Evolutionary conservation across 257 asterid species (phyloP).

Genomic region (Henckelia pumila): DNA sequence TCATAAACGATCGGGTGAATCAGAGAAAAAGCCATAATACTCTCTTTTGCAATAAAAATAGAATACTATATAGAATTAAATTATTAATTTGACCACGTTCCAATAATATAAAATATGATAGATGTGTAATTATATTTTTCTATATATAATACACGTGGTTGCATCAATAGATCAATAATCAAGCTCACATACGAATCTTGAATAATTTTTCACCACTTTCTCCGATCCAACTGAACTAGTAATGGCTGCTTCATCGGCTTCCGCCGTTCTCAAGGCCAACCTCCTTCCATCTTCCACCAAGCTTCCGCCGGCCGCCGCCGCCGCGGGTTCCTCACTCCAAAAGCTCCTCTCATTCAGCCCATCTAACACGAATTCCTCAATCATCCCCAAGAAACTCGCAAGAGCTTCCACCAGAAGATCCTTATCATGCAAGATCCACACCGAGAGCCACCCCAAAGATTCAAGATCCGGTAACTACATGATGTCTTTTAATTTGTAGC

Average conservation of each 20-base stretch:
- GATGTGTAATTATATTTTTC: no score
- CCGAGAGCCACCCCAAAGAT: constrained; percentile 34
- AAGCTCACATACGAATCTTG: background rate
- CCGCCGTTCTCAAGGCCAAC: constrained; percentile 42
- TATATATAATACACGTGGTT: background rate
- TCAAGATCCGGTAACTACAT: constrained; percentile 39
- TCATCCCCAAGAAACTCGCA: constrained; percentile 34
- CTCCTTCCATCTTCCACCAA: constrained; percentile 38
- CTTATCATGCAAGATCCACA: constrained; percentile 54
- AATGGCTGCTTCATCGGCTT: constrained; percentile 64
- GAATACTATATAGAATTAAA: no score
- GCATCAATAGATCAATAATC: background rate
- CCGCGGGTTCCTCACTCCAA: constrained; percentile 27
- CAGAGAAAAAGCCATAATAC: no score
- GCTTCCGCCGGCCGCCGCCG: constrained; percentile 32
- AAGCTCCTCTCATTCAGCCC: constrained; percentile 32
- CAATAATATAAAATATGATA: no score
- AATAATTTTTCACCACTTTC: background rate
- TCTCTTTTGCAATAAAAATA: no score
- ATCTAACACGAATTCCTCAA: constrained; percentile 29
- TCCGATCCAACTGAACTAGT: background rate
- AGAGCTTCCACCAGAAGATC: constrained; percentile 32
- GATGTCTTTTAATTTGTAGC: background rate
- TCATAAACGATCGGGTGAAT: no score
- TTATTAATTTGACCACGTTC: no score